Conservation (phyloP, 306 rosid species). For the Malus sylvestris region DNA sequence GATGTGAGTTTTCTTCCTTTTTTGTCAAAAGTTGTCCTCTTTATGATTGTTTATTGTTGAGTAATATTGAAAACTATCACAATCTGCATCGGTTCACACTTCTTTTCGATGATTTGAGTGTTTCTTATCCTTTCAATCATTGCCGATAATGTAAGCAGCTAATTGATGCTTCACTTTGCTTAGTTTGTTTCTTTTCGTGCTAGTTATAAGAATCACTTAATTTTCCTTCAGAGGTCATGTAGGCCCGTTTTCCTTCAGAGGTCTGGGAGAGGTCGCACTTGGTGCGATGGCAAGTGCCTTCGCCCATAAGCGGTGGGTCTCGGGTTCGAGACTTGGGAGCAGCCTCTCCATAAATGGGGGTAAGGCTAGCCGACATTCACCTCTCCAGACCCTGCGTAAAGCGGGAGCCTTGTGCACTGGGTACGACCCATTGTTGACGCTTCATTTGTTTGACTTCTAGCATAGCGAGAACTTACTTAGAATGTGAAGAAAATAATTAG, state of each 20-base stretch:
- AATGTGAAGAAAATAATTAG: neutral
- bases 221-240: neutral
- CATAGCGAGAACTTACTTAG: neutral
- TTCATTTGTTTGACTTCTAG: neutral
- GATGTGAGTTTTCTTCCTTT: constrained; percentile 42
- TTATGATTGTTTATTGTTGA: neutral
- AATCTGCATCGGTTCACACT: neutral
- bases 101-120: neutral
- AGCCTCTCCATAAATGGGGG: too few species aligned
- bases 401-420: too few species aligned
- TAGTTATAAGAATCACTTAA: neutral
- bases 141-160: neutral
- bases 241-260: neutral
- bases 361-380: too few species aligned
- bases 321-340: too few species aligned
- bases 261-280: too few species aligned
- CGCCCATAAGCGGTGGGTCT: too few species aligned
- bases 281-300: too few species aligned
- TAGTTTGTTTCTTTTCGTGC: neutral
- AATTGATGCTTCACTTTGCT: neutral
- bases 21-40: neutral
- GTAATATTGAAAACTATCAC: neutral
- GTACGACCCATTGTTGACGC: neutral
- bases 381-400: too few species aligned
- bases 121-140: neutral